Evolutionary conservation across 139 green algal genomes (phyloP), one percentile per base, ranked within the genome.

Genomic region (Tetratostichococcus sp.): DNA sequence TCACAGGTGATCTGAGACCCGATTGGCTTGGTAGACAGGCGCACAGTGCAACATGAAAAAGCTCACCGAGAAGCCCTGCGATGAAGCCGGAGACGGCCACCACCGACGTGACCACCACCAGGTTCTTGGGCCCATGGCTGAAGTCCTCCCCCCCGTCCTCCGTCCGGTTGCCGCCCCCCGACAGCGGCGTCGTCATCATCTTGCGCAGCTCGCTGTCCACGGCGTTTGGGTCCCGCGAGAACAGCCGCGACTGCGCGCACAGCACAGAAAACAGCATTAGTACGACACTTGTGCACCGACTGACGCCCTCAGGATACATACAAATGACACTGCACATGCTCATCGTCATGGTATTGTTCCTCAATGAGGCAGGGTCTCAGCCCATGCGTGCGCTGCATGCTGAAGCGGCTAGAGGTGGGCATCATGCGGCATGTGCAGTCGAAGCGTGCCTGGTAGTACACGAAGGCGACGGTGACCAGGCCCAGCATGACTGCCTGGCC

Each of bases 121-220:
- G 50, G 50, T 62, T 62, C 19, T 62, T 62, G 14, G 50, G 50
- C 17, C 50, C 50, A 26, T 62, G 50, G 50, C 50, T 62, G 14
- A 26, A 2, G 50, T 62, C 50, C 50, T 25, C 50, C 11, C 19
- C 50, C 22, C 8, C 39, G 14, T 50, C 39, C 39, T 50, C n/a
- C n/a, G n/a, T n/a, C n/a, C n/a, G n/a, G n/a, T n/a, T n/a, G n/a
- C n/a, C 50, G 17, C 50, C 50, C 2, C 50, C 50, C 14, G 19
- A 28, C 50, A 62, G 50, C 14, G 50, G 50, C 14, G 14, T 25
- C 14, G 50, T 43, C 35, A 78, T 42, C n/a, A 78, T 59, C 22
- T 43, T 30, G 21, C 65, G 35, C 28, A 78, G 73, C 73, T 78
- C 73, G 3, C 57, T 43, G 65, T 78, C 73, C 65, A 78, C 26